These are phyloP conservation scores for Lantana camara DNA, from an alignment of 257 asterid genomes.

Conservation along the genomic window DNA sequence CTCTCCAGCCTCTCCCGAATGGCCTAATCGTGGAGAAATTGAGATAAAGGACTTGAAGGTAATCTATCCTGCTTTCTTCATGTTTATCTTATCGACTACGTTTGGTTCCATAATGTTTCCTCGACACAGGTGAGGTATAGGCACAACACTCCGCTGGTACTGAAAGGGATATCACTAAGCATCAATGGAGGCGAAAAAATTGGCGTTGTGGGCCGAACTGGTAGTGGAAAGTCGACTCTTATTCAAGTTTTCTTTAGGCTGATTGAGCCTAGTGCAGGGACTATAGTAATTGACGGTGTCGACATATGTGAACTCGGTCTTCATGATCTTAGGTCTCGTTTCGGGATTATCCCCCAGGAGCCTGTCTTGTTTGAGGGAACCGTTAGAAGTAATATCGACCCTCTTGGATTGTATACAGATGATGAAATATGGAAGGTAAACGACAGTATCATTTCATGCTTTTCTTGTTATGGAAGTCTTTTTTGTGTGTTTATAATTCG, in stretches of 20 bases:
- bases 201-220: constrained; percentile 86
- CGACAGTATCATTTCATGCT: neutral
- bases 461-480: neutral
- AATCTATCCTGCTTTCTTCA: neutral
- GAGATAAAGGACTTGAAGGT: constrained; percentile 65
- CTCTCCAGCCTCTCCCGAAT: constrained; percentile 41
- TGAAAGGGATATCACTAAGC: constrained; percentile 61
- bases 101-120: too few species aligned
- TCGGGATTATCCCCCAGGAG: constrained; percentile 88
- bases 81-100: too few species aligned
- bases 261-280: constrained; percentile 68
- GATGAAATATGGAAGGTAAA: constrained; percentile 82
- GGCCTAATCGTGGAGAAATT: constrained; percentile 69
- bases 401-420: constrained; percentile 60
- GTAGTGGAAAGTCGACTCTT: constrained; percentile 79
- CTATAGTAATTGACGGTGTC: constrained; percentile 60
- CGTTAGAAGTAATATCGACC: constrained; percentile 72
- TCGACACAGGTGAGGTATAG: constrained; percentile 72
- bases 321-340: constrained; percentile 71
- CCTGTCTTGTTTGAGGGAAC: constrained; percentile 82
- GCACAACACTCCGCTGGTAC: constrained; percentile 61
- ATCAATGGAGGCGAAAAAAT: constrained; percentile 65
- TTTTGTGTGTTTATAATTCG: neutral
- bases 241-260: constrained; percentile 74
- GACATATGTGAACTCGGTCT: constrained; percentile 64